Conservation (phyloP, 768 basidiomycete species). For the Leccinum disarticulatum region DNA sequence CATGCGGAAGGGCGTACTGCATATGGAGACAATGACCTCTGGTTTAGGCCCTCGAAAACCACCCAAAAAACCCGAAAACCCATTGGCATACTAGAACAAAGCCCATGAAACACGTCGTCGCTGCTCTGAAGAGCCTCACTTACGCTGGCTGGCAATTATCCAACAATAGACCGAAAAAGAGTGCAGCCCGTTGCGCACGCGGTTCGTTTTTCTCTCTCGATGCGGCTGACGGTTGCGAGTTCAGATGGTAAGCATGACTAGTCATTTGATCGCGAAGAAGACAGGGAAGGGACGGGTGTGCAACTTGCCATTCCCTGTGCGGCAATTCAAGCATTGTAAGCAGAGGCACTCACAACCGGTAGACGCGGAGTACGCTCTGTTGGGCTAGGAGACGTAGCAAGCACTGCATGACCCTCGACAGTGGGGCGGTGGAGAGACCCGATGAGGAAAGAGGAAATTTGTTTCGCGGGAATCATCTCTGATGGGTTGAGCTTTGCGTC, state of each 20-base stretch:
- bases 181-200: slow-evolving; percentile 7
- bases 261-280: slow-evolving; percentile 10
- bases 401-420: slow-evolving; percentile 3
- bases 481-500: not conserved
- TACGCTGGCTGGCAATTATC: slow-evolving; percentile 27
- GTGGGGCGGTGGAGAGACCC: slow-evolving; percentile 6
- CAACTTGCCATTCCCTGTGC: slow-evolving; percentile 11
- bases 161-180: slow-evolving; percentile 21
- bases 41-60: slow-evolving; percentile 26
- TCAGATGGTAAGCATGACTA: slow-evolving; percentile 22
- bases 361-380: slow-evolving; percentile 15
- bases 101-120: not conserved
- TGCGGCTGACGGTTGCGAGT: slow-evolving; percentile 26
- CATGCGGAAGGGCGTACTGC: slow-evolving; percentile 18
- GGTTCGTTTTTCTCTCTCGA: slow-evolving; percentile 8
- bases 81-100: slow-evolving; percentile 22
- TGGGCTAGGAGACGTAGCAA: not conserved
- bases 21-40: slow-evolving; percentile 10
- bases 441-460: slow-evolving; percentile 9
- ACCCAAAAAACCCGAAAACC: slow-evolving; percentile 24
- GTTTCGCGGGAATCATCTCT: slow-evolving; percentile 9
- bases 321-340: slow-evolving; percentile 15
- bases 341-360: slow-evolving; percentile 29
- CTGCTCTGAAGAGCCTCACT: not conserved
- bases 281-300: slow-evolving; percentile 12